Evolutionary conservation across 371 early-diverging fungal species (phyloP).

Genomic region (Batrachochytrium dendrobatidis): DNA sequence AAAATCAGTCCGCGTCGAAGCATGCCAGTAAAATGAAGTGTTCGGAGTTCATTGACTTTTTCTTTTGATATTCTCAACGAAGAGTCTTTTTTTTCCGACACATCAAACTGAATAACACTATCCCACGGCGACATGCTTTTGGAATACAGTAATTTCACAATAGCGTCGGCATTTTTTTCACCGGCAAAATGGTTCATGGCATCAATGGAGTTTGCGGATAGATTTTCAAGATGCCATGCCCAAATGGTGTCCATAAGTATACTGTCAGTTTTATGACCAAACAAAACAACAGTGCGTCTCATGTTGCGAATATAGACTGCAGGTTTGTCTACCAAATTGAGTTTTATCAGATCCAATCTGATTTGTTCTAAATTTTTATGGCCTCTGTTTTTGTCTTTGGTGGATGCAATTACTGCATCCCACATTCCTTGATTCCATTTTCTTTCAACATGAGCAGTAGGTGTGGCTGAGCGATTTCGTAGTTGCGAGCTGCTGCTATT

Average conservation of each 20-base stretch:
- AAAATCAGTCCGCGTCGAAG: constrained; percentile 28
- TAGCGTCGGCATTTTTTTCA: constrained; percentile 18
- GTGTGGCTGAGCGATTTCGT: no score
- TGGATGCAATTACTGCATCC: no score
- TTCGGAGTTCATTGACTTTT: constrained; percentile 7
- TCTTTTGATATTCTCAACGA: constrained; percentile 4
- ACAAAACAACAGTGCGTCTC: not conserved
- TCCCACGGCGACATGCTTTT: constrained; percentile 25
- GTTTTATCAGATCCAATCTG: no score
- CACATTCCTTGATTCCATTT: no score
- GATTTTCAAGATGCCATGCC: not conserved
- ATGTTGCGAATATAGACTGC: not conserved
- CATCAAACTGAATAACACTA: constrained; percentile 18
- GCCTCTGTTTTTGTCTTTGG: no score
- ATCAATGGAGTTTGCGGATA: not conserved
- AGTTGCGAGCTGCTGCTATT: no score
- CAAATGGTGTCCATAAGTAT: not conserved
- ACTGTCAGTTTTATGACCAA: constrained; percentile 1
- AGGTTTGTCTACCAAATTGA: no score
- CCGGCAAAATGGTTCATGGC: constrained; percentile 4
- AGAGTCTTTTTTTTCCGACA: not conserved
- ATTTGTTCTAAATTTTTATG: no score
- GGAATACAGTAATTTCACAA: constrained; percentile 25
- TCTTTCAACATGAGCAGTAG: no score
- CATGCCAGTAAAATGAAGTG: constrained; percentile 32